Conservation (phyloP, 257 asterid genomes). For the Paraleonurus japonicus region DNA sequence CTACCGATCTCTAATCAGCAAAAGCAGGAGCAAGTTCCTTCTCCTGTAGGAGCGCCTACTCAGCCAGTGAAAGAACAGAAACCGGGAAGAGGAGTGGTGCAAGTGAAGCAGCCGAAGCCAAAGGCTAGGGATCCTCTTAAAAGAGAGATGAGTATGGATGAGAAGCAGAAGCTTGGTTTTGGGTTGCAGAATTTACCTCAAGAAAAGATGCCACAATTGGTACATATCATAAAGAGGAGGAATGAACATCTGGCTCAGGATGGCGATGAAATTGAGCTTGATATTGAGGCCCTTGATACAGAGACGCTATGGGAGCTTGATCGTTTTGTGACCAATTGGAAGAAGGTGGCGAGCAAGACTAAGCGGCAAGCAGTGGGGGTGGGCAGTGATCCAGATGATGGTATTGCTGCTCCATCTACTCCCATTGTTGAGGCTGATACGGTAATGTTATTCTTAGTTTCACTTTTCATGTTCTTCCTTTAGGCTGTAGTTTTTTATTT, state of each 20-base stretch:
- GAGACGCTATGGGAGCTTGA: constrained; percentile 97
- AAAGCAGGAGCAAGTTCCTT: constrained; percentile 33
- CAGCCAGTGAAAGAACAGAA: constrained; percentile 34
- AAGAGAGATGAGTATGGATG: constrained; percentile 89
- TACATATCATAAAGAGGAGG: constrained; percentile 74
- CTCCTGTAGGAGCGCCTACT: constrained; percentile 53
- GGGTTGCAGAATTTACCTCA: constrained; percentile 88
- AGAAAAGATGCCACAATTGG: constrained; percentile 90
- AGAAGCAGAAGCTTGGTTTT: constrained; percentile 81
- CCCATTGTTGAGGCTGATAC: constrained; percentile 46
- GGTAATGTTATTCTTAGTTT: constrained; percentile 36
- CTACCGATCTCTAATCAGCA: constrained; percentile 20
- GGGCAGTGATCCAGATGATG: constrained; percentile 31
- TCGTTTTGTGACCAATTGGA: constrained; percentile 90
- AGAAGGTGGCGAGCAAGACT: constrained; percentile 78
- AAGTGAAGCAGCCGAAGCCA: constrained; percentile 75
- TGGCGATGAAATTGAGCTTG: constrained; percentile 95
- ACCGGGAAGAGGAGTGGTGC: constrained; percentile 17
- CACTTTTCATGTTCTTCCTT: neutral
- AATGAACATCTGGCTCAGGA: constrained; percentile 80
- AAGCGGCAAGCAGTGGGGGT: constrained; percentile 68
- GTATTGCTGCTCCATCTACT: constrained; percentile 37
- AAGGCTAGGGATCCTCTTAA: constrained; percentile 79
- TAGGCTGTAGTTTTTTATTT: neutral
- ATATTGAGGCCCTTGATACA: constrained; percentile 81